Conservation (phyloP, 805 yeast species). For the Candida palmyrensis region DNA sequence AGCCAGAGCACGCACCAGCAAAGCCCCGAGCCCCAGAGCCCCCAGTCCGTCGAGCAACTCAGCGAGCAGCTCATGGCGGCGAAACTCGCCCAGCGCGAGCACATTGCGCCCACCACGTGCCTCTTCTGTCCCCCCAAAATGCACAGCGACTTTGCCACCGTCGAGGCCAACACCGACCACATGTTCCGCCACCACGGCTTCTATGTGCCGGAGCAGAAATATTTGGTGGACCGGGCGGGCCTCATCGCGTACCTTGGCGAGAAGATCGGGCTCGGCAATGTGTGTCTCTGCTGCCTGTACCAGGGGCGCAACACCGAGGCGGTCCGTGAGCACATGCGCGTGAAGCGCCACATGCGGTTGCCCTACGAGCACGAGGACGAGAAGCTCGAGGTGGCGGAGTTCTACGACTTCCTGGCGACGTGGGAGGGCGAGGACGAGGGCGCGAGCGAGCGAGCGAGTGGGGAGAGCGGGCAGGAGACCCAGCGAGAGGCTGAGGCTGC, state of each 20-base stretch:
- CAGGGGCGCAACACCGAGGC: conserved; percentile 84
- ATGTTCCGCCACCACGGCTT: conserved; percentile 81
- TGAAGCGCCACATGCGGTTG: conserved; percentile 82
- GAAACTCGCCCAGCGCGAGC: conserved; percentile 41
- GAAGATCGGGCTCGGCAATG: conserved; percentile 75
- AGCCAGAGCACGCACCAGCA: conserved; percentile 2
- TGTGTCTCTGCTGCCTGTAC: conserved; percentile 77
- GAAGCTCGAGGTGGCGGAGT: conserved; percentile 67
- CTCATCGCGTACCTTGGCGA: conserved; percentile 73
- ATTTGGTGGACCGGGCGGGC: conserved; percentile 64
- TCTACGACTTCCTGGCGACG: conserved; percentile 77
- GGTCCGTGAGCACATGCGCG: conserved; percentile 80
- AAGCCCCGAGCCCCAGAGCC: conserved; percentile 5
- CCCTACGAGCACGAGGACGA: conserved; percentile 86
- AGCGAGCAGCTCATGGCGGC: conserved; percentile 41
- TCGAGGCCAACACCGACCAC: conserved; percentile 53
- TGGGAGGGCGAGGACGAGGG: conserved; percentile 28
- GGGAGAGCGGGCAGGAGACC: too few species aligned
- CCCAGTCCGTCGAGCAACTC: conserved; percentile 19
- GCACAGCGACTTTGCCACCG: conserved; percentile 25
- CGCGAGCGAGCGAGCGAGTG: too few species aligned
- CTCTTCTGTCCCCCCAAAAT: conserved; percentile 42
- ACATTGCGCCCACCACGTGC: conserved; percentile 46
- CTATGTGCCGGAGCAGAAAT: conserved; percentile 78
- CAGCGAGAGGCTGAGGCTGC: too few species aligned